Conservation (phyloP, 2,329 filamentous ascomycete genomes). For the Pleomassaria siparia region DNA sequence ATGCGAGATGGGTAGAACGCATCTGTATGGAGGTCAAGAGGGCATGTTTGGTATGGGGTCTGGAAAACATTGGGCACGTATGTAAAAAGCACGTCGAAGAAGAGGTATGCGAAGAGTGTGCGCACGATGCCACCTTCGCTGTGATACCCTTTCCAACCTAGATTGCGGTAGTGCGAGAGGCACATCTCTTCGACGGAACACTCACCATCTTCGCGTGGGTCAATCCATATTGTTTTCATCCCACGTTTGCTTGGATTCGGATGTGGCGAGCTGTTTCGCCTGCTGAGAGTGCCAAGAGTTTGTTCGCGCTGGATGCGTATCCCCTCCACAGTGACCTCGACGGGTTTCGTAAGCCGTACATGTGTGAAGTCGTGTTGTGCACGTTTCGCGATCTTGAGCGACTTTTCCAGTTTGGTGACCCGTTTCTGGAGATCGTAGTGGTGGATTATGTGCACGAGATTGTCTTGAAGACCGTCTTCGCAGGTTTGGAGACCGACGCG, state of each 20-base stretch:
- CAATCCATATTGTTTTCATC: constrained; percentile 84
- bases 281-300: constrained; percentile 28
- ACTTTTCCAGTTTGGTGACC: constrained; percentile 85
- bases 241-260: constrained; percentile 47
- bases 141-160: constrained; percentile 95
- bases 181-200: constrained; percentile 95
- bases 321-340: constrained; percentile 74
- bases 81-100: constrained; percentile 89
- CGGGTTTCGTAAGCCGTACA: constrained; percentile 73
- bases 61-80: constrained; percentile 98
- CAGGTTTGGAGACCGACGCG: constrained; percentile 76
- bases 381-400: constrained; percentile 77
- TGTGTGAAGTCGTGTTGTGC: constrained; percentile 93
- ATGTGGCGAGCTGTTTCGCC: constrained; percentile 32
- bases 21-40: constrained; percentile 89
- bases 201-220: constrained; percentile 70
- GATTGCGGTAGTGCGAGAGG: constrained; percentile 76
- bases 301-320: constrained; percentile 71
- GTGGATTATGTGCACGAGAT: constrained; percentile 85
- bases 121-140: constrained; percentile 87
- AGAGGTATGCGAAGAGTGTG: constrained; percentile 82
- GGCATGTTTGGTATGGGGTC: constrained; percentile 91
- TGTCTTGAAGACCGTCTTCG: constrained; percentile 82
- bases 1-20: constrained; percentile 85
- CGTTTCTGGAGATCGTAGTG: constrained; percentile 95